phyloP scores from a whole-genome alignment of 2,329 filamentous ascomycete genomes.

The Fusarium metavorans region DNA sequence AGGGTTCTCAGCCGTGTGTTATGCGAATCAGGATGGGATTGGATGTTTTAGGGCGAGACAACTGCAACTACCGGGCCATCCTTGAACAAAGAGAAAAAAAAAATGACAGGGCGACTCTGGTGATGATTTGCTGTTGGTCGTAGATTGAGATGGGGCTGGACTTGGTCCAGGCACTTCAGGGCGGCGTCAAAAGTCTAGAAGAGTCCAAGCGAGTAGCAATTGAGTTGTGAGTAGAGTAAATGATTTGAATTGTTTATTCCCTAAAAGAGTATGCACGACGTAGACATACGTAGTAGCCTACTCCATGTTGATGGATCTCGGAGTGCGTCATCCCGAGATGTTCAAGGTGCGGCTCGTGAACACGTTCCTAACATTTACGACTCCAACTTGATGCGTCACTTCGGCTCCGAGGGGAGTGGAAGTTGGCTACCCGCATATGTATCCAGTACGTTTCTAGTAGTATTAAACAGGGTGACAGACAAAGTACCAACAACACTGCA shows the following conservation, averaged over 20 bases:
- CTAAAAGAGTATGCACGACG: neutral
- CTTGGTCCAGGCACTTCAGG: neutral
- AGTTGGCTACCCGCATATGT: neutral
- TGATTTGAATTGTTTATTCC: neutral
- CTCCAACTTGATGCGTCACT: neutral
- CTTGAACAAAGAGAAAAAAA: neutral
- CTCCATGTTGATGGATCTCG: neutral
- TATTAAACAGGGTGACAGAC: no score
- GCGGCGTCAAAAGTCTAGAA: neutral
- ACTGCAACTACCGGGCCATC: constrained; percentile 2
- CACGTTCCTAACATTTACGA: neutral
- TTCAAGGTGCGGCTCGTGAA: neutral
- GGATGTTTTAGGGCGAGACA: constrained; percentile 2
- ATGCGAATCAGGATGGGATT: neutral
- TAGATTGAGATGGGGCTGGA: neutral
- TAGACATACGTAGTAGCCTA: neutral
- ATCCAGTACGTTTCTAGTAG: neutral
- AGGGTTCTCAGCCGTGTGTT: neutral
- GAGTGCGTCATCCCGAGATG: constrained; percentile 1
- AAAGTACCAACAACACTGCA: neutral
- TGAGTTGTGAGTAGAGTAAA: neutral
- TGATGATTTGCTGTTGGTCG: neutral
- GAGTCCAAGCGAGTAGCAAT: neutral
- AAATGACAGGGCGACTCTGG: neutral
- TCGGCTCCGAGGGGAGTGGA: neutral